These are phyloP conservation scores for Rostrohypoxylon terebratum DNA, from an alignment of 495 filamentous ascomycete species.

Conservation along the genomic window DNA sequence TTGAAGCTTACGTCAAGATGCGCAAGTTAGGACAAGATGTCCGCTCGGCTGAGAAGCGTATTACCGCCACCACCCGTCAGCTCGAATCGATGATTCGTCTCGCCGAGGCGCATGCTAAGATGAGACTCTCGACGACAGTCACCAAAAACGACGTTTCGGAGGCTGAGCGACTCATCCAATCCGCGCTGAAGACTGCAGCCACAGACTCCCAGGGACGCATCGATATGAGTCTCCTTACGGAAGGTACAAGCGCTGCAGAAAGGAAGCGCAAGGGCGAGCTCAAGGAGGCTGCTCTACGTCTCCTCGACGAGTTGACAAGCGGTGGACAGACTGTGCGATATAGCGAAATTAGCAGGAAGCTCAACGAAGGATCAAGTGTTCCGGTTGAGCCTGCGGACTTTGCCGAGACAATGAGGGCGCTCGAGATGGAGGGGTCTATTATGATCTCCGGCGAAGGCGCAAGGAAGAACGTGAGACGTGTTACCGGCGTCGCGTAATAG, in stretches of 20 bases:
- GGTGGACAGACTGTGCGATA: conserved; percentile 78
- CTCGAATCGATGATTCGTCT: conserved; percentile 97
- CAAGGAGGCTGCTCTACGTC: conserved; percentile 77
- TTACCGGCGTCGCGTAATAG: conserved; percentile 62
- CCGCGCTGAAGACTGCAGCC: conserved; percentile 95
- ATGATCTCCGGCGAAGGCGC: conserved; percentile 87
- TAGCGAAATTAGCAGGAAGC: conserved; percentile 75
- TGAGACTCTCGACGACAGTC: conserved; percentile 83
- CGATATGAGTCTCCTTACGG: conserved; percentile 94
- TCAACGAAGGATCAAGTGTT: conserved; percentile 81
- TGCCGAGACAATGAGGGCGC: conserved; percentile 75
- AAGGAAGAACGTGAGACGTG: conserved; percentile 82
- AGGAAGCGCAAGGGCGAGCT: conserved; percentile 82
- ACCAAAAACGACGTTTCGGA: conserved; percentile 87
- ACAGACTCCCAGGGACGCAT: conserved; percentile 95
- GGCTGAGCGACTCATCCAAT: conserved; percentile 90
- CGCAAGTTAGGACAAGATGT: conserved; percentile 96
- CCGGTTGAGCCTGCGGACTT: conserved; percentile 82
- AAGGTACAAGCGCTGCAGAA: conserved; percentile 88
- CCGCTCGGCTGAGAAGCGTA: conserved; percentile 90
- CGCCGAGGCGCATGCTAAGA: conserved; percentile 95
- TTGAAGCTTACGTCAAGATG: conserved; percentile 92
- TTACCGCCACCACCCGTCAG: conserved; percentile 96
- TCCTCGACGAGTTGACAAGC: conserved; percentile 82
- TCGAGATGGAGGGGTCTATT: conserved; percentile 88